A percentile compares a stretch with the other conserved stretches of the same genome.
phyloP scores from a whole-genome alignment of 2,329 filamentous ascomycete genomes.

The Tolypocladium guangdongense region DNA sequence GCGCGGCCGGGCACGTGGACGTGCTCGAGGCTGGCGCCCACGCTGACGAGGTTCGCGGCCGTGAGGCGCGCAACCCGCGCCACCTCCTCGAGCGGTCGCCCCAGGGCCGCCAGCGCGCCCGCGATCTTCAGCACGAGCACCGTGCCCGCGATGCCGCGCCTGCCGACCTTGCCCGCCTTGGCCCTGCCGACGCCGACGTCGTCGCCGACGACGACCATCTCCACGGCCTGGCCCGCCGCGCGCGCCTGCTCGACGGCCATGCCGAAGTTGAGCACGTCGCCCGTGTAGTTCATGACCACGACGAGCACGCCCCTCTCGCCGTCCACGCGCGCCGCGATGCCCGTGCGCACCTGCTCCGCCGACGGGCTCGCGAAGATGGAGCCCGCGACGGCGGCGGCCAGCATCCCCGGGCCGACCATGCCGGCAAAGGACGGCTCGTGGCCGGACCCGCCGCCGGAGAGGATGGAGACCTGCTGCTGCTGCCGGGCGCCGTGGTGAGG shows the following conservation, averaged over 20 bases:
- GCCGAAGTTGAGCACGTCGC: conserved; percentile 83
- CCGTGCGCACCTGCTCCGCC: conserved; percentile 71
- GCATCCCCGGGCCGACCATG: conserved; percentile 73
- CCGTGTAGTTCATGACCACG: conserved; percentile 94
- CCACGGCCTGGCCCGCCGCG: conserved; percentile 62
- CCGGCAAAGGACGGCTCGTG: conserved; percentile 83
- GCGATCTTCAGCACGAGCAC: conserved; percentile 86
- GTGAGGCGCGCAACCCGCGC: conserved; percentile 59
- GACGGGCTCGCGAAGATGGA: conserved; percentile 78
- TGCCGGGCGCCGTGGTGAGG: conserved; percentile 16
- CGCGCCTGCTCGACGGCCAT: conserved; percentile 89
- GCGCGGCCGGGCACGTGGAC: conserved; percentile 85
- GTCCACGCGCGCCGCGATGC: conserved; percentile 63
- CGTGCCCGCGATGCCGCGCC: conserved; percentile 83
- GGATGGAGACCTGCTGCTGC: conserved; percentile 59
- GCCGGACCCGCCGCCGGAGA: conserved; percentile 82
- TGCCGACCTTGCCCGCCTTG: conserved; percentile 81
- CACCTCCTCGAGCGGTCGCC: conserved; percentile 58
- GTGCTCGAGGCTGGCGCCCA: conserved; percentile 77
- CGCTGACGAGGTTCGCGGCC: conserved; percentile 68
- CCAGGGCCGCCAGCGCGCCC: conserved; percentile 69
- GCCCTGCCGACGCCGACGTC: conserved; percentile 79
- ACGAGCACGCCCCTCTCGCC: conserved; percentile 66
- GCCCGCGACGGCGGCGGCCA: conserved; percentile 73
- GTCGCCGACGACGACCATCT: conserved; percentile 88